Percentiles rank a stretch among this genome's conserved stretches.
These are phyloP conservation scores for Epipyxis sp. DNA, from an alignment of 108 stramenopile genomes.

Conservation along the genomic window DNA sequence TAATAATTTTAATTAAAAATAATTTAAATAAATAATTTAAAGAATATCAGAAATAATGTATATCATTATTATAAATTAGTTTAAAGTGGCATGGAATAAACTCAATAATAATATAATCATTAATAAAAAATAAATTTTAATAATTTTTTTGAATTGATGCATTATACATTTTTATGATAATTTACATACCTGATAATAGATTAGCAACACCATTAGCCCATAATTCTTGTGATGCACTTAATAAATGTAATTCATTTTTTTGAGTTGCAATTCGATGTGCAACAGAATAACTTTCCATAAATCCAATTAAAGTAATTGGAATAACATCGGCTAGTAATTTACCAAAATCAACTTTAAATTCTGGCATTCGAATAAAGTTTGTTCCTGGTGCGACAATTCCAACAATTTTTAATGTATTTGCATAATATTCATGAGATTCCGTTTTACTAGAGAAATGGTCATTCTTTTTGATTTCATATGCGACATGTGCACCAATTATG, in stretches of 20 bases:
- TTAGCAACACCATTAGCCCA: constrained; percentile 24
- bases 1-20: too few species aligned
- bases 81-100: too few species aligned
- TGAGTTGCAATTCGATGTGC: constrained; percentile 27
- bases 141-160: too few species aligned
- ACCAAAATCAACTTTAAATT: constrained; percentile 8
- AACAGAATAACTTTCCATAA: constrained; percentile 29
- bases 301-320: constrained; percentile 22
- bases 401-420: constrained; percentile 17
- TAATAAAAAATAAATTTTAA: too few species aligned
- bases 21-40: too few species aligned
- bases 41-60: too few species aligned
- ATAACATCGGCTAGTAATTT: constrained; percentile 19
- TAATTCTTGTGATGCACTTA: constrained; percentile 35
- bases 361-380: neutral
- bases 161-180: constrained; percentile 13
- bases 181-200: neutral
- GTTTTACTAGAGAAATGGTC: neutral
- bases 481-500: constrained; percentile 25
- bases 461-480: neutral
- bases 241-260: constrained; percentile 6
- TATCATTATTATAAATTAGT: too few species aligned
- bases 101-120: too few species aligned
- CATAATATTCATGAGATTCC: neutral
- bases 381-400: neutral